Percentiles rank a stretch among this genome's conserved stretches.
phyloP scores from a whole-genome alignment of 371 early-diverging fungal genomes.

The Mortierella sp. region DNA sequence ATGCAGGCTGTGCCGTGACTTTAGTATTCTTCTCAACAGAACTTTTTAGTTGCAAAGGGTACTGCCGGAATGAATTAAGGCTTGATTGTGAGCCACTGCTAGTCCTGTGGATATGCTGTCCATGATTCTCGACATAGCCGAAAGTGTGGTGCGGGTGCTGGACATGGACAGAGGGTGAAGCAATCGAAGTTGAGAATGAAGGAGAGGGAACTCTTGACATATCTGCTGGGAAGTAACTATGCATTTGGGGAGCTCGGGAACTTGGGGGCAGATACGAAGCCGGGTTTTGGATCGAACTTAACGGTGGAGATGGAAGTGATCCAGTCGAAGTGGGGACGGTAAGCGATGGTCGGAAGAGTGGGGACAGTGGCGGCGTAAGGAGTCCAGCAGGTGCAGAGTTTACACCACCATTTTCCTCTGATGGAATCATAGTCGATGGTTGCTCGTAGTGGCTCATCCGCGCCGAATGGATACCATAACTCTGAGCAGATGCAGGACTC shows the following conservation, averaged over 20 bases:
- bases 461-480: neutral
- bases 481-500: neutral
- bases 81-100: neutral
- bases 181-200: neutral
- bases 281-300: neutral
- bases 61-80: neutral
- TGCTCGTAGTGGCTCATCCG: neutral
- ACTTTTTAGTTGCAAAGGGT: neutral
- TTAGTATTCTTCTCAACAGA: neutral
- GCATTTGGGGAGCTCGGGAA: too few relatives aligned
- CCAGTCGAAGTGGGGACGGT: neutral
- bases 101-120: neutral
- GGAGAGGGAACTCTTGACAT: neutral
- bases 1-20: neutral
- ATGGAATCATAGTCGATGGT: neutral
- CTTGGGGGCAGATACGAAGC: neutral
- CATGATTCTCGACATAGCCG: conserved; percentile 16
- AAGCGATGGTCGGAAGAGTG: conserved; percentile 13
- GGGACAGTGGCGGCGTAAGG: conserved; percentile 26
- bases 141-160: conserved; percentile 14
- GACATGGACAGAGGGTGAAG: neutral
- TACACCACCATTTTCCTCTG: neutral
- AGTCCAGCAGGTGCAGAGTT: conserved; percentile 14
- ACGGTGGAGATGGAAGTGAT: neutral
- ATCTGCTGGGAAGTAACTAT: neutral